phyloP scores from a whole-genome alignment of 495 filamentous ascomycete genomes.

The Penicillium diatomitis region DNA sequence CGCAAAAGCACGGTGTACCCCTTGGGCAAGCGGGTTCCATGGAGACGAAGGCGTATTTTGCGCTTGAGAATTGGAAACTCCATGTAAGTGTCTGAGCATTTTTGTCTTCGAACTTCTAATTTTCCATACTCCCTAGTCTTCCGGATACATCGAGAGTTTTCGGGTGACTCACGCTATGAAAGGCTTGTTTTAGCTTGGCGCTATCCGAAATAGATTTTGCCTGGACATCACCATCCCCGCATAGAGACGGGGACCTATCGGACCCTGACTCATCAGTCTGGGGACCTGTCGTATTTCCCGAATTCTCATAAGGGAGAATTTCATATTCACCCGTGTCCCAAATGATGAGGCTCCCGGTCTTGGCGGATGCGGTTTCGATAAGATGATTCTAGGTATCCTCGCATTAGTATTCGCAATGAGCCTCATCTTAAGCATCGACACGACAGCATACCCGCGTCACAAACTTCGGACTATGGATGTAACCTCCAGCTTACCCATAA shows the following conservation, averaged over 20 bases:
- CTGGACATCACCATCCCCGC: slow-evolving; percentile 3
- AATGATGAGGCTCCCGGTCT: slow-evolving; percentile 56
- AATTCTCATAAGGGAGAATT: slow-evolving; percentile 37
- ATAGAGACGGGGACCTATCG: slow-evolving; percentile 6
- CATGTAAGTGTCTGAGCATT: no score
- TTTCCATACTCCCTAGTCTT: no score
- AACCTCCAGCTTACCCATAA: slow-evolving; percentile 43
- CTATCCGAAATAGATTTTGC: slow-evolving; percentile 33
- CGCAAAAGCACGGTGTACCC: slow-evolving; percentile 52
- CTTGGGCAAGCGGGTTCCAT: slow-evolving; percentile 48
- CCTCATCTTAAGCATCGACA: no score
- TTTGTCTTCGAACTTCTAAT: no score
- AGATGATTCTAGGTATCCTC: slow-evolving; percentile 47
- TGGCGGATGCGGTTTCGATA: slow-evolving; percentile 50
- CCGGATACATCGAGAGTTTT: no score
- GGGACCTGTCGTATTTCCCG: slow-evolving; percentile 15
- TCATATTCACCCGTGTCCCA: slow-evolving; percentile 64
- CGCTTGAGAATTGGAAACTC: slow-evolving; percentile 14
- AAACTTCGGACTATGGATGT: no score
- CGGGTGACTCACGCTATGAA: slow-evolving; percentile 32
- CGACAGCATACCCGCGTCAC: no score
- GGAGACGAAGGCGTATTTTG: slow-evolving; percentile 53
- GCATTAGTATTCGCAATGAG: background rate
- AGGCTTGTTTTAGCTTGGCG: slow-evolving; percentile 44
- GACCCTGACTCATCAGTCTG: slow-evolving; percentile 39